Conservation (phyloP, 140 eudicot genomes). For the Oenanthe javanica region DNA sequence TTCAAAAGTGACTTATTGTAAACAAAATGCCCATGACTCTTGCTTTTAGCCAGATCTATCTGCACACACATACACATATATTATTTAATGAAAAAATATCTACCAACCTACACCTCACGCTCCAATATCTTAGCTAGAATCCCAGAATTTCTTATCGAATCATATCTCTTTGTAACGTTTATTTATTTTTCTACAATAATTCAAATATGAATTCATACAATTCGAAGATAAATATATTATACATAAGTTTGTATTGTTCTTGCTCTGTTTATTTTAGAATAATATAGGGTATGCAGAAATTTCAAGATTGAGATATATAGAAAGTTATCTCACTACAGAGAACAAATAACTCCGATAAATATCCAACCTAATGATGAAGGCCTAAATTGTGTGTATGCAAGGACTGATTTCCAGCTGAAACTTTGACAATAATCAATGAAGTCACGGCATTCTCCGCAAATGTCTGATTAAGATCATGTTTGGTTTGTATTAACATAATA, state of each 20-base stretch:
- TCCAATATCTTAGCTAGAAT: background rate
- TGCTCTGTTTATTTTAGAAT: too few species aligned
- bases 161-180: background rate
- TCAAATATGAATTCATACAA: background rate
- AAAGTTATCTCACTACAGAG: background rate
- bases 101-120: background rate
- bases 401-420: background rate
- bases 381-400: too few species aligned
- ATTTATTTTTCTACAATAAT: background rate
- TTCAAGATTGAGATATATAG: background rate
- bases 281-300: background rate
- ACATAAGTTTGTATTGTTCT: background rate
- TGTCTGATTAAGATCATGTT: background rate
- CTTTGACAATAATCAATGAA: background rate
- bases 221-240: too few species aligned
- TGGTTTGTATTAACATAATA: background rate
- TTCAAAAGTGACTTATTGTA: background rate
- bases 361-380: too few species aligned
- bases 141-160: background rate
- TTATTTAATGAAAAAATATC: background rate
- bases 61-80: background rate
- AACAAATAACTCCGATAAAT: background rate
- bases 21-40: constrained; percentile 13
- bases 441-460: background rate
- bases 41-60: background rate